Conservation (phyloP, 345 rosid species). For the Populus simonii region DNA sequence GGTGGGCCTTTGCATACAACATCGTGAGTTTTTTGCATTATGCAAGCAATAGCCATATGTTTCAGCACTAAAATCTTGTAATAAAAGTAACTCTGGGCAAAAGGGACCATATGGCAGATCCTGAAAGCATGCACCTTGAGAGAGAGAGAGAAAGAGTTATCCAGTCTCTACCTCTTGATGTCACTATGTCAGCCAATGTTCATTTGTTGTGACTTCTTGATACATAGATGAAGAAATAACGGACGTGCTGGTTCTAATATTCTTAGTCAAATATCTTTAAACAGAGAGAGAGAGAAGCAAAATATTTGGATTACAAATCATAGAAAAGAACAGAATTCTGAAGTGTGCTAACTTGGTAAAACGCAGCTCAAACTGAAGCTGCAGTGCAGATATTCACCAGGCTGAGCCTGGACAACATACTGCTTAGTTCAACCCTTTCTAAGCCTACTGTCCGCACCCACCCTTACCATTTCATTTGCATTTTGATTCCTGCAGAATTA, state of each 20-base stretch:
- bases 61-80: not conserved
- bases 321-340: too few species aligned
- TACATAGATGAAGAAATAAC: too few species aligned
- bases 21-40: constrained; percentile 54
- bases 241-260: too few species aligned
- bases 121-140: not conserved
- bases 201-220: not conserved
- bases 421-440: not conserved
- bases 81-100: too few species aligned
- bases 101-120: not conserved
- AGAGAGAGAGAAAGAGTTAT: not conserved
- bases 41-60: not conserved
- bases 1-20: constrained; percentile 99
- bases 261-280: too few species aligned
- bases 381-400: not conserved
- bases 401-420: not conserved
- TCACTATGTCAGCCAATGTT: not conserved
- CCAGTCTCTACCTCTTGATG: too few species aligned
- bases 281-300: too few species aligned
- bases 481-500: not conserved
- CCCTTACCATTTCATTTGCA: not conserved
- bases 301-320: too few species aligned
- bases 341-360: not conserved
- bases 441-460: not conserved
- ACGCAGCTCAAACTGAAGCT: not conserved